These are phyloP conservation scores for Acorus gramineus DNA, from an alignment of 106 monocot genomes.

Conservation along the genomic window DNA sequence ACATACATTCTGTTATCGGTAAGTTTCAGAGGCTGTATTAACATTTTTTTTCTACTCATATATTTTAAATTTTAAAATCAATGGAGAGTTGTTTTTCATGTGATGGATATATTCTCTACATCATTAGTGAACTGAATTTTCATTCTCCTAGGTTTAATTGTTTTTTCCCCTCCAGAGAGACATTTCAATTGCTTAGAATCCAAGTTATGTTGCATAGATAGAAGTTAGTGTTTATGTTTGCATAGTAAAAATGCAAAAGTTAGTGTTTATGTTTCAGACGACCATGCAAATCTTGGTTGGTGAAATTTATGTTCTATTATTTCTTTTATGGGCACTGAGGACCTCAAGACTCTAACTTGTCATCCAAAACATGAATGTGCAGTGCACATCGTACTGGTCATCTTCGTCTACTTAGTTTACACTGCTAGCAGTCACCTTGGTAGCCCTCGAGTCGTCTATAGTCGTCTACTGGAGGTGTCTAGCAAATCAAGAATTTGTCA, in stretches of 20 bases:
- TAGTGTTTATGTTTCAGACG: no score
- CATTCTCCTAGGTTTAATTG: not conserved
- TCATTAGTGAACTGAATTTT: not conserved
- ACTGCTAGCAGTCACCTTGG: slow-evolving; percentile 70
- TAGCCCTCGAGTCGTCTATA: slow-evolving; percentile 69
- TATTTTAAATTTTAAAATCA: not conserved
- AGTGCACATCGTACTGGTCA: slow-evolving; percentile 84
- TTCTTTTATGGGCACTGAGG: no score
- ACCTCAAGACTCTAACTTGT: no score
- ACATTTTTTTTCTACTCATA: not conserved
- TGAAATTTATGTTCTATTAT: no score
- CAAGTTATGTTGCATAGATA: no score
- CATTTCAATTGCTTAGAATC: no score
- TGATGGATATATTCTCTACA: not conserved
- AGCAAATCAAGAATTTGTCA: slow-evolving; percentile 48
- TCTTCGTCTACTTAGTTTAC: slow-evolving; percentile 85
- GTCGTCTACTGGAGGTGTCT: slow-evolving; percentile 47
- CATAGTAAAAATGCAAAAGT: no score
- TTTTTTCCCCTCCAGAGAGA: no score
- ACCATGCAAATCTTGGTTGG: no score
- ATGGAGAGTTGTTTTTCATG: not conserved
- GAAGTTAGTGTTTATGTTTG: no score
- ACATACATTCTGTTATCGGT: slow-evolving; percentile 94
- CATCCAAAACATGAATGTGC: slow-evolving; percentile 5
- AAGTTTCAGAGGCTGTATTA: slow-evolving; percentile 13